Base-by-base conservation (phyloP, 495 filamentous ascomycete species). In the Viridothelium virens region DNA sequence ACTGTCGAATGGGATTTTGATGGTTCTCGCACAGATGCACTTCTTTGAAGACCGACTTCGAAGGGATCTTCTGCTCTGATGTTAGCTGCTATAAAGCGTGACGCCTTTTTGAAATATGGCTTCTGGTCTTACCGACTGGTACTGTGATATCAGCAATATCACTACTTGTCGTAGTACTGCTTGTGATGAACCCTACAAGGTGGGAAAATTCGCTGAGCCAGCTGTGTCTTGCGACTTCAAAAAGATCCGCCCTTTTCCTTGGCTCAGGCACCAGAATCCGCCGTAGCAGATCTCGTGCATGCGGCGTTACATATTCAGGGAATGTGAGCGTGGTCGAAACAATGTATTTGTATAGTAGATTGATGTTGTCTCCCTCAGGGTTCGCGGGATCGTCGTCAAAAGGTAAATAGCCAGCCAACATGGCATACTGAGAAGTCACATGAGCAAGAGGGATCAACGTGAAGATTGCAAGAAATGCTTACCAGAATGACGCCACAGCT, bases 341-440 rank as follows among this genome's bases (percentile, higher is more conserved):
- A 70, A 99, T 99, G 79, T 99, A 99, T 79, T 96, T 97, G 81
- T 99, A 99, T 63, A 99, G 82, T 4, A 97, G 82, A 76, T 97
- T 99, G 80, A 99, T 99, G 73, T 99, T 99, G 70, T 99, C 94
- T 56, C 94, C 94, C 78, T 99, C 94, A 3, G 94, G 94, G 72
- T 99, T 99, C 47, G 92, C 95, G 67, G 94, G 94, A 72, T 99
- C 94, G 72, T 99, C 94, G 72, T 99, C 94, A 74, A 99, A 99
- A 3, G 94, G 94, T n/a, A 99, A 82, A 76, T 97, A 99, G 38
- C 94, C 94, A 11, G 94, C 94, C 64, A 99, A 82, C 94, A 99
- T 99, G 47, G 94, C 94, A 77, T 97, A 99, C 94, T 98, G 72
- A n/a, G 10, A 1, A 16, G 18, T n/a, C 31, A 68, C 70, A 25